Base-by-base conservation (phyloP, 1,139 yeast species). In the Hyphopichia burtonii region DNA sequence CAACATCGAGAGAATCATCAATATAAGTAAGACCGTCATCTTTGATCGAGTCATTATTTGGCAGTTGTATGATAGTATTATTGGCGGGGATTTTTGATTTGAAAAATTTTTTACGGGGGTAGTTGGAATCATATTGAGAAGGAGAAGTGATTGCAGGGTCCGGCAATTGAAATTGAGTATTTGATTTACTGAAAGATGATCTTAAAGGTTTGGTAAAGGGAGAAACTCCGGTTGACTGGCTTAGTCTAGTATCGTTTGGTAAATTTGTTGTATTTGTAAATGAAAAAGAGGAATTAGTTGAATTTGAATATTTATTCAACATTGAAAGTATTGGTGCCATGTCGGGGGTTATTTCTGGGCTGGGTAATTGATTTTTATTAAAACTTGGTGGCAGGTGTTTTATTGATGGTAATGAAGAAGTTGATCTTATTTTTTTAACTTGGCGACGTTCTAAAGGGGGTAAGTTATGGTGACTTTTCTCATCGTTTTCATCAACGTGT, bases 291-390 rank as follows among this genome's bases (percentile, higher is more conserved):
- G 45, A 35, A 20, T 40, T 3, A 42, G 27, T 15, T 20, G 36
- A 4, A 12, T 41, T 35, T 3, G 23, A 11, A 43, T 61, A 58
- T 42, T 57, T 58, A 42, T 62, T 59, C 43, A 64, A 54, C 53
- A 68, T 50, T 31, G 65, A 55, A 41, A 64, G 53, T 37, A 61
- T 55, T 31, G 73, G 76, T 15, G 65, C 64, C 55, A 69, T 69
- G 43, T 68, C 70, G n/a, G 77, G 76, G 5, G 77, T 71, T 33
- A 69, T 58, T 12, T 66, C 70, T 1, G 78, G 78, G 16, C 74
- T 66, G 8, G 74, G 74, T 18, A 71, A 58, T 49, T 60, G 73
- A 37, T 34, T 35, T 39, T 19, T 22, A 15, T 7, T 15, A 6
- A n/a, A 12, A 12, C 6, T 20, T 9, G 36, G 18, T 8, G 28